Evolutionary conservation across 2,329 filamentous ascomycete genomes (phyloP), one percentile per base, ranked within the genome.

Genomic region (Cadophora sp.): DNA sequence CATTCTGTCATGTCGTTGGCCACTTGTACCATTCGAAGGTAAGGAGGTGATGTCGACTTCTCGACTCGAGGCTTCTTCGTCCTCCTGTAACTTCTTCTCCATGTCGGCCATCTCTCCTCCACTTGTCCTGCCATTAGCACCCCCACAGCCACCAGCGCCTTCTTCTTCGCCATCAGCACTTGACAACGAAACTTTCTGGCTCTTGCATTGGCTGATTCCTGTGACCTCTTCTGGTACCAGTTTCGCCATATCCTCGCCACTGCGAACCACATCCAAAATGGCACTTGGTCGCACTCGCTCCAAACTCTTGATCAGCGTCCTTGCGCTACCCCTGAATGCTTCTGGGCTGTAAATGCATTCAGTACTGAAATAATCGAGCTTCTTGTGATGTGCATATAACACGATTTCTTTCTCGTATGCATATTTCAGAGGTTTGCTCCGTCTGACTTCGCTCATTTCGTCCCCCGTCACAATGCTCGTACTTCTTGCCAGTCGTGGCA

Each of bases 401-500:
- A 99, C 96, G 73, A 99, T 99, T 79, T 99, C 96, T 82, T 99
- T 99, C 79, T 99, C 96, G 78, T 98, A 99, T 1, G 95, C 94
- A 79, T 98, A 99, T 80, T 99, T 98, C 56, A 99, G 85, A 16
- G 96, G 96, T 81, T 99, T 99, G 81, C 93, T 97, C 72, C 96
- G 88, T 83, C 97, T 97, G 73, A 97, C 95, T 69, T 97, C 93
- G 68, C 92, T 94, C n/a, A 86, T 87, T 37, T 89, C 83, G 75
- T 89, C 91, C 50, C 87, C 91, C 2, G 90, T 99, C 16, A 98
- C 85, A 74, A 99, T 98, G 73, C 89, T 96, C 1, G 96, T 98
- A 64, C 93, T 94, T 69, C 96, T 85, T 16, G 94, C 92, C 12
- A 99, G 82, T 34, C 96, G 89, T 0, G 96, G 92, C 51, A 99